Base-by-base conservation (phyloP, 1,139 yeast genomes). In the Yamadazyma triangularis region DNA sequence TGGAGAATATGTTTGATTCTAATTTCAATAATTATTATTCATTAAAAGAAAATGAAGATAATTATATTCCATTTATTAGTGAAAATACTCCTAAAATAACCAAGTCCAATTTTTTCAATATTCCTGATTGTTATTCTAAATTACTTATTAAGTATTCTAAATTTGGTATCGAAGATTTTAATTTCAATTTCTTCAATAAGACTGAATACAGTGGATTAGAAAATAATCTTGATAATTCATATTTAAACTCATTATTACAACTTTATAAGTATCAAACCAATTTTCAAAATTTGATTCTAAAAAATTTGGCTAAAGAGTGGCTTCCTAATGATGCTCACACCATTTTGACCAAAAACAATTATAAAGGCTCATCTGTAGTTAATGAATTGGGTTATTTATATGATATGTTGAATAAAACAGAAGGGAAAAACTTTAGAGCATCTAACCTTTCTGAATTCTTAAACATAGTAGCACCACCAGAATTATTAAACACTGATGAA, bases 121-220 rank as follows among this genome's bases (percentile, higher is more conserved):
- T 59, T 2, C 95, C 96, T 0, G 80, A 80, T 34, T 83, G 89
- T 23, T 91, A 83, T 56, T 66, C 79, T 24, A 77, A 79, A 46
- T 64, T 87, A 33, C 85, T 83, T 38, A 85, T 91, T 38, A 75
- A 83, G 28, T 89, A 89, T 53, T 84, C 95, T 35, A 82, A 77
- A 47, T 91, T 88, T 56, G 98, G 98, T 13, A 89, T 93, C 18
- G 88, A 83, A 44, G 96, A 88, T 56, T 91, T 91, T 58, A 96
- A 93, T 59, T 91, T 91, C 51, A 79, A 75, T 33, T 82, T 79
- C 46, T 91, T 84, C 61, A 88, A 89, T 50, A 65, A 69, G 29
- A 85, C 97, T 0, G 48, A 54, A 2, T 83, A 66, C 44, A 76
- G 96, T n/a, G 97, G 98, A 0, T 64, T 93, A 20, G 97, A 91